Conservation (phyloP, 1,139 yeast species). For the Arxiozyma bovina region DNA sequence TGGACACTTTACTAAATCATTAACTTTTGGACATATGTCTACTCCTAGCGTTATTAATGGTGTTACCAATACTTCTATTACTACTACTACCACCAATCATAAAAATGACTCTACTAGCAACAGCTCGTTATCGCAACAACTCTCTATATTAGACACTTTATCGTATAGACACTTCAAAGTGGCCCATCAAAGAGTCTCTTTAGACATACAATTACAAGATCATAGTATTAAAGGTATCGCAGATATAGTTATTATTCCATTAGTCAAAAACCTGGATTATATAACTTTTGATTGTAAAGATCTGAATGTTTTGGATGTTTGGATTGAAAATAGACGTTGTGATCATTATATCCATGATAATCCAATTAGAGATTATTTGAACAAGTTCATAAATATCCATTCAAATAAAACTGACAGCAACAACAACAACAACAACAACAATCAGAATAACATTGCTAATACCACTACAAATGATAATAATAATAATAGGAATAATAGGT, state of each 20-base stretch:
- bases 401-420: background rate
- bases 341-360: conserved; percentile 47
- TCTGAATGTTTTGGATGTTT: conserved; percentile 52
- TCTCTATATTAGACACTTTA: conserved; percentile 10
- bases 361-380: conserved; percentile 27
- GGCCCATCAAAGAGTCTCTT: conserved; percentile 60
- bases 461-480: too few species aligned
- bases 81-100: background rate
- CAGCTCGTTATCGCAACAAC: conserved; percentile 5
- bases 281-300: conserved; percentile 78
- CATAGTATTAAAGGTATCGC: conserved; percentile 61
- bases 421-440: conserved; percentile 2
- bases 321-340: conserved; percentile 47
- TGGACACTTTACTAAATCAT: background rate
- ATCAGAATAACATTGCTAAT: background rate
- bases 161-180: conserved; percentile 37
- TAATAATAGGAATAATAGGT: background rate
- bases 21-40: background rate
- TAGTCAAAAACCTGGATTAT: conserved; percentile 47
- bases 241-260: conserved; percentile 71
- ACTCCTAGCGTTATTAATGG: background rate
- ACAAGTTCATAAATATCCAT: conserved; percentile 14
- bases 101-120: conserved; percentile 1
- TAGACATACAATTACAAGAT: conserved; percentile 56
- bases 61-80: background rate